Evolutionary conservation across 1,284 basidiomycete species (phyloP).

Genomic region (Mycocalia duriaeana): DNA sequence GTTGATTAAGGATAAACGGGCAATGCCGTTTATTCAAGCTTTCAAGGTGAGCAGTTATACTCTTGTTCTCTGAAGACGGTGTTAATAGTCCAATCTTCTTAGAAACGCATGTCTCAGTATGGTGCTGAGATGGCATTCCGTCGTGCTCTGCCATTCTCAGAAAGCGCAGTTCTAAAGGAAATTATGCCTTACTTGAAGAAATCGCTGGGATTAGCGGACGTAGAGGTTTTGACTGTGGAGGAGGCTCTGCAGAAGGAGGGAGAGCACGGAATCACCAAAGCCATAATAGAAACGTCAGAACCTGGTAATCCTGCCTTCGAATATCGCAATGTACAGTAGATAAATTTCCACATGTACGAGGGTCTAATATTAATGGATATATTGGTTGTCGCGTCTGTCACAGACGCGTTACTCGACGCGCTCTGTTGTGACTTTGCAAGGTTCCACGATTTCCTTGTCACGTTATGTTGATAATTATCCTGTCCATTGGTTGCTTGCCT

Average conservation of each 20-base stretch:
- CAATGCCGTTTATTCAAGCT: constrained; percentile 91
- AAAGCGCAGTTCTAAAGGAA: constrained; percentile 71
- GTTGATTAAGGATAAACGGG: constrained; percentile 91
- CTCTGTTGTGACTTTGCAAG: too few species aligned
- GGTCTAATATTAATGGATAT: too few species aligned
- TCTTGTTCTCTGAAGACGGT: constrained; percentile 1
- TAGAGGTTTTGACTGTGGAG: constrained; percentile 67
- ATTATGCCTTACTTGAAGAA: constrained; percentile 83
- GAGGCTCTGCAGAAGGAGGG: constrained; percentile 57
- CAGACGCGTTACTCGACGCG: too few species aligned
- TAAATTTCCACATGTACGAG: too few species aligned
- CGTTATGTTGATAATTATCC: too few species aligned
- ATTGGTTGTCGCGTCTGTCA: too few species aligned
- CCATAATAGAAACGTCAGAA: constrained; percentile 80
- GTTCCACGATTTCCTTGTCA: too few species aligned
- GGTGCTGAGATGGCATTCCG: constrained; percentile 82
- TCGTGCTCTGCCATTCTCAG: constrained; percentile 84
- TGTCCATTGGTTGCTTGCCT: too few species aligned
- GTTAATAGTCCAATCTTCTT: constrained; percentile 11
- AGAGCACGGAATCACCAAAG: constrained; percentile 55
- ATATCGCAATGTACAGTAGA: constrained; percentile 64
- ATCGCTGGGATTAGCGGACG: constrained; percentile 72
- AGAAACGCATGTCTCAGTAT: constrained; percentile 83
- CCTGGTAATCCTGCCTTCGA: constrained; percentile 85
- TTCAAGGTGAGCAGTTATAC: constrained; percentile 67